phyloP scores from a whole-genome alignment of 106 monocot species.

The Dendrobium chrysotoxum region DNA sequence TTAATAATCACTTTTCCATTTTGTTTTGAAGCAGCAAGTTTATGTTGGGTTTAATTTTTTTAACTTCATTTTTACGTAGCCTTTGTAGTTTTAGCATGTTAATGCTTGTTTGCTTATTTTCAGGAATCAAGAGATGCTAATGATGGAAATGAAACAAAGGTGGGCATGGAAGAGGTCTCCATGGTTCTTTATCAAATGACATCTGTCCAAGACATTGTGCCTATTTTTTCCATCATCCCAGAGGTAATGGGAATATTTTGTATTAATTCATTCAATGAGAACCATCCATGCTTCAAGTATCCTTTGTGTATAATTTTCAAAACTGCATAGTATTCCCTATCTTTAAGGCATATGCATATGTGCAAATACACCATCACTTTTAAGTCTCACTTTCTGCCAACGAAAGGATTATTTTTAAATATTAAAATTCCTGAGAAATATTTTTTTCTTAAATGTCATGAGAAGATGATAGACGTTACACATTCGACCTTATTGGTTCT shows the following conservation, averaged over 20 bases:
- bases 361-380: not conserved
- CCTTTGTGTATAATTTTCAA: not conserved
- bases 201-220: conserved; percentile 43
- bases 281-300: not conserved
- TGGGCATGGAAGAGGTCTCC: conserved; percentile 39
- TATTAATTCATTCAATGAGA: not conserved
- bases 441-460: not conserved
- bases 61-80: not conserved
- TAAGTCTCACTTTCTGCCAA: not conserved
- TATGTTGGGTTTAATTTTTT: not conserved
- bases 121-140: conserved; percentile 32
- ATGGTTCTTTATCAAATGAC: conserved; percentile 50
- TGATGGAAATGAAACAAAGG: conserved; percentile 14
- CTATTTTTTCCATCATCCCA: conserved; percentile 54
- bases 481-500: too few species aligned
- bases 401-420: too few species aligned
- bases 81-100: not conserved
- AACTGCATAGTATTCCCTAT: not conserved
- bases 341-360: not conserved
- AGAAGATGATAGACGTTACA: too few species aligned
- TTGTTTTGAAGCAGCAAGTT: not conserved
- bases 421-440: not conserved
- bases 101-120: conserved; percentile 9
- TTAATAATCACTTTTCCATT: too few species aligned
- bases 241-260: conserved; percentile 38